Evolutionary conservation across 1,139 yeast genomes (phyloP).

Genomic region (Komagataea norvegica): DNA sequence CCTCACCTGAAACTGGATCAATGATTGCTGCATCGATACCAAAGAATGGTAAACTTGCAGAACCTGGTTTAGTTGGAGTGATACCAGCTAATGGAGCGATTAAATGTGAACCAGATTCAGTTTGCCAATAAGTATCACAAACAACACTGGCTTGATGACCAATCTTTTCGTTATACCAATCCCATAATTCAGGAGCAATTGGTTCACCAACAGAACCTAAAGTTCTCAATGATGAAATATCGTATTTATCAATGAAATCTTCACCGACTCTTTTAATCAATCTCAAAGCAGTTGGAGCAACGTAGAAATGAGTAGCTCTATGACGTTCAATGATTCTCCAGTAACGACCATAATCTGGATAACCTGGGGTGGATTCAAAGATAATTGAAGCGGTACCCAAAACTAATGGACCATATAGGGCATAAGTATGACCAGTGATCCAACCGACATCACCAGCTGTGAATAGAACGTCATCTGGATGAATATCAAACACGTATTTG

Average conservation of each 20-base stretch:
- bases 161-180: constrained; percentile 91
- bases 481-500: constrained; percentile 88
- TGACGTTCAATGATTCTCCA: constrained; percentile 95
- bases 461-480: constrained; percentile 81
- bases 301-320: constrained; percentile 94
- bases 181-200: constrained; percentile 97
- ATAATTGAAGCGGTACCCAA: constrained; percentile 89
- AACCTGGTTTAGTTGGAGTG: constrained; percentile 94
- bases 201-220: constrained; percentile 99
- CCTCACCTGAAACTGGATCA: constrained; percentile 88
- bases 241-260: constrained; percentile 75
- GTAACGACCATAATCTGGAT: constrained; percentile 93
- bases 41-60: constrained; percentile 94
- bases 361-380: constrained; percentile 97
- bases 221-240: constrained; percentile 84
- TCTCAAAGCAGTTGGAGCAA: constrained; percentile 97
- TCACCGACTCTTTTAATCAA: constrained; percentile 93
- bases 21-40: constrained; percentile 88
- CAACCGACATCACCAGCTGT: constrained; percentile 99
- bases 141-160: constrained; percentile 85
- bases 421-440: constrained; percentile 98
- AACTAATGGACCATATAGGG: constrained; percentile 86
- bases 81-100: constrained; percentile 95
- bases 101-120: constrained; percentile 95
- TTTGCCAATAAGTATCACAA: constrained; percentile 98